These are phyloP conservation scores for Monosiga brevicollis DNA, from an alignment of 78 protist species.

Conservation along the genomic window DNA sequence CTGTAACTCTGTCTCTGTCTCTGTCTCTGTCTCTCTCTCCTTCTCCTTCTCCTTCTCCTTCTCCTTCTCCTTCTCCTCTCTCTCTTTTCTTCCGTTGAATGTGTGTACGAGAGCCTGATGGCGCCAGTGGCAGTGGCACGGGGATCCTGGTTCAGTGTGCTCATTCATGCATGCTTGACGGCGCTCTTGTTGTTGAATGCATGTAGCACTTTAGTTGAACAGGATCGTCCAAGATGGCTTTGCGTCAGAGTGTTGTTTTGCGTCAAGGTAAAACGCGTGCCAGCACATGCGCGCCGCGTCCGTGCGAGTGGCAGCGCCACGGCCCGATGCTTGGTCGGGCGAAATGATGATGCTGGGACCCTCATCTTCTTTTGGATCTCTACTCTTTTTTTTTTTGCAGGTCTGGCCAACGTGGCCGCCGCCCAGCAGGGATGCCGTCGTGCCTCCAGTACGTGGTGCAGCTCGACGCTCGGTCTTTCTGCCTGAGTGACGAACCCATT, in stretches of 20 bases:
- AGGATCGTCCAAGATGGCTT: background rate
- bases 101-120: background rate
- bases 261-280: too few species aligned
- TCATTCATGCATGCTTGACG: too few species aligned
- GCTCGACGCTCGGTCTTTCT: background rate
- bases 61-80: background rate
- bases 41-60: background rate
- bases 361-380: too few species aligned
- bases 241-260: background rate
- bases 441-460: background rate
- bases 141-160: too few species aligned
- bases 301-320: too few species aligned
- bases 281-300: too few species aligned
- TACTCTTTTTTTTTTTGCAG: too few species aligned
- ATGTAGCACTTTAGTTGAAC: background rate
- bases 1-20: background rate
- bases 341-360: too few species aligned
- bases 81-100: background rate
- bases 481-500: background rate
- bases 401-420: too few species aligned
- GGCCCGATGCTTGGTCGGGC: too few species aligned
- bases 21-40: background rate
- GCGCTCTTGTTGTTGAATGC: background rate
- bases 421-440: too few species aligned
- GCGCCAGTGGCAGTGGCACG: too few species aligned